A percentile compares a stretch with the other conserved stretches of the same genome.
Evolutionary conservation across 164 flowering plant genomes (phyloP).

Genomic region (Berberis vulgaris): DNA sequence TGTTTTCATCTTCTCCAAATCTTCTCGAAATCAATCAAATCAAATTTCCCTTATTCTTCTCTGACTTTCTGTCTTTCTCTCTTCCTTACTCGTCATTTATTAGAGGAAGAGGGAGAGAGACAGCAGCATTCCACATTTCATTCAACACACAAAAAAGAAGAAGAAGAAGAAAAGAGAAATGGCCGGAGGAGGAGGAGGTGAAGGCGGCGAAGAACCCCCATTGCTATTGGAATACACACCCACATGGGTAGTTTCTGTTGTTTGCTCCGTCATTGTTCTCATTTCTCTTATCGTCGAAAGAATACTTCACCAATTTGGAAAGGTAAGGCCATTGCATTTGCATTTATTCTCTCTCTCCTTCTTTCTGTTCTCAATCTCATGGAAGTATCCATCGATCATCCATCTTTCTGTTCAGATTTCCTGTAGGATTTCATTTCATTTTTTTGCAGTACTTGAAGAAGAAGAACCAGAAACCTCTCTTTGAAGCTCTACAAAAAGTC

Average conservation of each 20-base stretch:
- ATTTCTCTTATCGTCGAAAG: slow-evolving; percentile 53
- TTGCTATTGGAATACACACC: slow-evolving; percentile 51
- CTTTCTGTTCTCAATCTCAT: slow-evolving; percentile 3
- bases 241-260: slow-evolving; percentile 65
- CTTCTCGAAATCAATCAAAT: background rate
- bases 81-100: background rate
- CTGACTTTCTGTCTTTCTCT: background rate
- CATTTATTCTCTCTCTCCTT: background rate
- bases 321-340: slow-evolving; percentile 18
- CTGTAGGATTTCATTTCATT: background rate
- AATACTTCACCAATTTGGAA: slow-evolving; percentile 39
- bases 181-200: too few relatives aligned
- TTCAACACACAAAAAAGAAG: too few relatives aligned
- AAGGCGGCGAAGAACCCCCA: too few relatives aligned
- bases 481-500: slow-evolving; percentile 64
- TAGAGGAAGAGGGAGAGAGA: too few relatives aligned
- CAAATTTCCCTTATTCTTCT: background rate
- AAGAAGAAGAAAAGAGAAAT: too few relatives aligned
- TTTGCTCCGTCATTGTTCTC: slow-evolving; percentile 46
- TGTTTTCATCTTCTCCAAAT: background rate
- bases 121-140: too few relatives aligned
- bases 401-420: background rate
- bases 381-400: slow-evolving; percentile 27
- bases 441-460: slow-evolving; percentile 41
- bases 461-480: slow-evolving; percentile 59